A percentile compares a stretch with the other conserved stretches of the same genome.
phyloP scores from a whole-genome alignment of 805 yeast genomes.

The Saturnispora zaruensis region DNA sequence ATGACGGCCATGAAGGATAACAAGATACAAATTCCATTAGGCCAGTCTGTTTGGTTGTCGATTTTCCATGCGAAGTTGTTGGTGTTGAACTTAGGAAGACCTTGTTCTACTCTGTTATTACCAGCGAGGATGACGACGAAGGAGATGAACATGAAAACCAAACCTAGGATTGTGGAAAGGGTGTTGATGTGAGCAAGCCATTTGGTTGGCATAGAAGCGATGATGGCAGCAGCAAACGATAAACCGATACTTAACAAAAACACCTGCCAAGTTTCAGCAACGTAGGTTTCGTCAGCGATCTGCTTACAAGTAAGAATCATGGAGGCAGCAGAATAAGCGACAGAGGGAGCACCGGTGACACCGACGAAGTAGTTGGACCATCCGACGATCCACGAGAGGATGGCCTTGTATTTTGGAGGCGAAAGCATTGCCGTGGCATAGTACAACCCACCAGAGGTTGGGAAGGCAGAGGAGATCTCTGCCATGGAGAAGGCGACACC shows the following conservation, averaged over 20 bases:
- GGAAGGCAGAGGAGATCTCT: constrained; percentile 56
- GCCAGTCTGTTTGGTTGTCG: constrained; percentile 52
- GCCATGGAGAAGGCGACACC: constrained; percentile 57
- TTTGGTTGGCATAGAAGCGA: constrained; percentile 47
- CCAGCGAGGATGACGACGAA: constrained; percentile 47
- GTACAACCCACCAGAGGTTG: constrained; percentile 62
- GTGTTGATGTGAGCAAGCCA: constrained; percentile 45
- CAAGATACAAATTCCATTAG: constrained; percentile 50
- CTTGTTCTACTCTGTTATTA: constrained; percentile 32
- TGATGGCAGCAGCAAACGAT: constrained; percentile 37
- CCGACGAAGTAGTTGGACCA: constrained; percentile 61
- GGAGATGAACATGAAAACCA: constrained; percentile 41
- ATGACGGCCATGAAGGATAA: constrained; percentile 53
- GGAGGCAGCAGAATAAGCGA: constrained; percentile 47
- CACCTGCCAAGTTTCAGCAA: constrained; percentile 39
- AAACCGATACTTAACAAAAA: constrained; percentile 47
- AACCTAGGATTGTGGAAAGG: constrained; percentile 41
- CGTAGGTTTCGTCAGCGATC: constrained; percentile 32
- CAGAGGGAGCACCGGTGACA: constrained; percentile 54
- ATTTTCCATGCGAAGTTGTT: constrained; percentile 46
- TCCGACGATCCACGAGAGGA: constrained; percentile 54
- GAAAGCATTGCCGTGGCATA: constrained; percentile 59
- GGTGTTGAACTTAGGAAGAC: constrained; percentile 40
- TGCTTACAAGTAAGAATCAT: constrained; percentile 46
- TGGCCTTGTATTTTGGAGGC: constrained; percentile 44